A percentile compares a stretch with the other conserved stretches of the same genome.
Conservation (phyloP, 305 asterid genomes). For the Fraxinus paxiana region DNA sequence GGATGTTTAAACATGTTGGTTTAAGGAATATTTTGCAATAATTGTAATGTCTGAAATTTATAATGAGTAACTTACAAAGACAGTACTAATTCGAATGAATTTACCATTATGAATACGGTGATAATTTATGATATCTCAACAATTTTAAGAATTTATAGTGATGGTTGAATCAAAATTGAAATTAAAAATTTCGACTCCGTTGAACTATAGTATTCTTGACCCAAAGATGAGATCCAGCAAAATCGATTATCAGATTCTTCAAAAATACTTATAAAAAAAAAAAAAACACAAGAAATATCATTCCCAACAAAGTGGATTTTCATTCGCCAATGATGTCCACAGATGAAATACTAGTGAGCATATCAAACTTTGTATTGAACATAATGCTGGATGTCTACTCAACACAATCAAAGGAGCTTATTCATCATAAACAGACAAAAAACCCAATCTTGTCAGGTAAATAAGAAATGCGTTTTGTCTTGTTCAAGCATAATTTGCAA, state of each 20-base stretch:
- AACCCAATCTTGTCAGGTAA: neutral
- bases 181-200: too few species aligned
- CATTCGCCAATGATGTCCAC: neutral
- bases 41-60: neutral
- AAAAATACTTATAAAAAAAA: too few species aligned
- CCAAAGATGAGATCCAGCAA: too few species aligned
- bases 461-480: neutral
- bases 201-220: too few species aligned
- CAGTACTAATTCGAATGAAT: neutral
- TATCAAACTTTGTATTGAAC: neutral
- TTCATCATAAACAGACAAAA: neutral
- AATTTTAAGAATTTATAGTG: neutral
- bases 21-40: neutral
- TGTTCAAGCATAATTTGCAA: neutral
- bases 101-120: neutral
- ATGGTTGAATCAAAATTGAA: neutral
- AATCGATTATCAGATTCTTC: too few species aligned
- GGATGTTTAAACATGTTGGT: neutral
- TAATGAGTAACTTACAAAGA: neutral
- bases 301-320: too few species aligned
- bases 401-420: neutral
- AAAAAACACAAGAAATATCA: too few species aligned
- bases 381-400: neutral
- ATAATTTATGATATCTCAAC: neutral
- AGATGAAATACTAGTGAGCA: neutral